Evolutionary conservation across 768 basidiomycete genomes (phyloP).

Genomic region (Boletus sp.): DNA sequence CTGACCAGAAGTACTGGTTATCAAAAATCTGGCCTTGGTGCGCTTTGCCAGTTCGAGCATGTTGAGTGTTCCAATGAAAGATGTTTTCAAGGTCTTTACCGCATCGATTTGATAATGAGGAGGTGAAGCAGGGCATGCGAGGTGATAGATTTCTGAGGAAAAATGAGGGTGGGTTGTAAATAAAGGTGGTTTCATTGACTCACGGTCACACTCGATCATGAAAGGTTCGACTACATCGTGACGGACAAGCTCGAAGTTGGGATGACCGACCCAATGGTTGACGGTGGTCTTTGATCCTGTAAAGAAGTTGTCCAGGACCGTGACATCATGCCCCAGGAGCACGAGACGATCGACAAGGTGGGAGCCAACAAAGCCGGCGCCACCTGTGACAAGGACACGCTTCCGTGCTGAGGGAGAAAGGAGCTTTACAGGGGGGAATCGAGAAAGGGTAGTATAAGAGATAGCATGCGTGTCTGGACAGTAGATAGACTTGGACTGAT

Average conservation of each 20-base stretch:
- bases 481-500: constrained; percentile 85
- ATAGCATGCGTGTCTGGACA: constrained; percentile 76
- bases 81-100: constrained; percentile 97
- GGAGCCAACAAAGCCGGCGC: constrained; percentile 98
- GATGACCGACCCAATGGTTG: constrained; percentile 94
- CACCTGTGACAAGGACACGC: constrained; percentile 92
- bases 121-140: constrained; percentile 96
- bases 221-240: constrained; percentile 98
- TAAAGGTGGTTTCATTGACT: constrained; percentile 22
- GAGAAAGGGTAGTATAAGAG: constrained; percentile 87
- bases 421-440: constrained; percentile 90
- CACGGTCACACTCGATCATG: constrained; percentile 98
- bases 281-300: constrained; percentile 98
- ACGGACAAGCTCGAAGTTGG: constrained; percentile 97
- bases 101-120: constrained; percentile 98
- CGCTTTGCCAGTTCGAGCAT: constrained; percentile 99
- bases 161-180: neutral
- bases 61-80: constrained; percentile 97
- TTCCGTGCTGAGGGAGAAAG: constrained; percentile 76
- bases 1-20: constrained; percentile 89
- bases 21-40: constrained; percentile 94
- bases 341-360: constrained; percentile 97
- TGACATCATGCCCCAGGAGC: constrained; percentile 96
- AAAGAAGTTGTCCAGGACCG: constrained; percentile 98
- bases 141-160: constrained; percentile 86